Evolutionary conservation across 1,139 yeast genomes (phyloP).

Genomic region (Lodderomyces pseudojiufengensis): DNA sequence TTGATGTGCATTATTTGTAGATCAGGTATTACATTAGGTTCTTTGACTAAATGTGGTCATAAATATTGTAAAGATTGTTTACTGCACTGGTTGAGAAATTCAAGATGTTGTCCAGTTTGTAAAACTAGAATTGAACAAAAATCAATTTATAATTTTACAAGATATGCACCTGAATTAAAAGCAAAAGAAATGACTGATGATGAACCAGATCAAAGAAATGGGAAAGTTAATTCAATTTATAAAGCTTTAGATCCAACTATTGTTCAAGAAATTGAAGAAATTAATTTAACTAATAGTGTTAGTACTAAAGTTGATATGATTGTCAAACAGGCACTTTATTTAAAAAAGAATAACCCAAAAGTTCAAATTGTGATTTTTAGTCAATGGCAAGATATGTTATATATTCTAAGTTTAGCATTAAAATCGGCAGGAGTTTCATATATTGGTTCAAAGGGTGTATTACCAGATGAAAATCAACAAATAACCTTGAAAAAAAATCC

Average conservation of each 20-base stretch:
- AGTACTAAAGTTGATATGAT: constrained; percentile 87
- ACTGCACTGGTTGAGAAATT: constrained; percentile 59
- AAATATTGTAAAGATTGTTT: constrained; percentile 79
- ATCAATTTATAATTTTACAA: constrained; percentile 60
- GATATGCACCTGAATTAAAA: constrained; percentile 43
- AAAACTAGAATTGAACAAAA: constrained; percentile 42
- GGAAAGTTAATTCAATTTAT: constrained; percentile 43
- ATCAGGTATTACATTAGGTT: constrained; percentile 63
- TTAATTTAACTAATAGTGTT: constrained; percentile 47
- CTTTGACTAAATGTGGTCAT: constrained; percentile 87
- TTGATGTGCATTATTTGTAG: constrained; percentile 75
- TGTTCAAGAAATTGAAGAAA: constrained; percentile 43
- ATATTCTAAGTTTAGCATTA: constrained; percentile 65
- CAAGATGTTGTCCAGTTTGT: constrained; percentile 75
- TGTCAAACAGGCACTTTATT: constrained; percentile 63
- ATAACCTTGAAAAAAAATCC: constrained; percentile 3
- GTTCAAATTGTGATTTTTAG: constrained; percentile 84
- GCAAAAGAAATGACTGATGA: constrained; percentile 33
- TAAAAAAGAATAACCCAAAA: constrained; percentile 53
- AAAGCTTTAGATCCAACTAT: constrained; percentile 40
- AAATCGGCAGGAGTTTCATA: constrained; percentile 52
- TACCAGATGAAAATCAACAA: constrained; percentile 24
- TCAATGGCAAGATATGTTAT: constrained; percentile 79
- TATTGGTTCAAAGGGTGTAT: constrained; percentile 40
- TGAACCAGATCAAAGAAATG: constrained; percentile 15